A percentile compares a stretch with the other conserved stretches of the same genome.
These are phyloP conservation scores for Globisporangium takayamanum DNA, from an alignment of 352 stramenopile species.

Conservation along the genomic window DNA sequence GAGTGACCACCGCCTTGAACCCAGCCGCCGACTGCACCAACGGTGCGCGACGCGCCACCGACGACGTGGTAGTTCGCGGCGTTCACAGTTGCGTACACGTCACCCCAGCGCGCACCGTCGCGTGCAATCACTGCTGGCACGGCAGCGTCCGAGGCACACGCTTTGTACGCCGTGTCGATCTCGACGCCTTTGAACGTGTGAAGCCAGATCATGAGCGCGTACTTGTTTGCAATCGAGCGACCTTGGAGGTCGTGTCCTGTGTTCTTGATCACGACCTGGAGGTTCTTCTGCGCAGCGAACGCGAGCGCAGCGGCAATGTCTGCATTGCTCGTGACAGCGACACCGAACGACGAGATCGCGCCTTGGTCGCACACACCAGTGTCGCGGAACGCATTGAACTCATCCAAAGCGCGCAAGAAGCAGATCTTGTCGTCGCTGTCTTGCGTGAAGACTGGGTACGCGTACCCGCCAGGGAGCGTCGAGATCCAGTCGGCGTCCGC, in stretches of 20 bases:
- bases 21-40: constrained; percentile 3
- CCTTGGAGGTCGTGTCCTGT: constrained; percentile 4
- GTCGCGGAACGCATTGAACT: constrained; percentile 3
- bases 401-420: background rate
- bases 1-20: constrained; percentile 4
- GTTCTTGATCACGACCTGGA: constrained; percentile 7
- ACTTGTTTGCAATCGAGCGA: constrained; percentile 7
- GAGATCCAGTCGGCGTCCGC: constrained; percentile 1
- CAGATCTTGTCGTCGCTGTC: constrained; percentile 3
- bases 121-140: background rate
- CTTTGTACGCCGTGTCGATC: background rate
- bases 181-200: background rate
- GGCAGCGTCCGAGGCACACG: background rate
- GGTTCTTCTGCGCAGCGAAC: constrained; percentile 4
- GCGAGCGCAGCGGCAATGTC: background rate
- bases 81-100: constrained; percentile 2
- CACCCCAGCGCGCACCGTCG: constrained; percentile 1
- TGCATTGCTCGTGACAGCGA: background rate
- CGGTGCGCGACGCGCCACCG: background rate
- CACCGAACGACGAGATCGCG: constrained; percentile 5
- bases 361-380: background rate
- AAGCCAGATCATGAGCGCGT: constrained; percentile 11
- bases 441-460: constrained; percentile 5
- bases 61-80: constrained; percentile 7
- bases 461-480: constrained; percentile 3